Percentiles rank a stretch among this genome's conserved stretches.
Evolutionary conservation across 495 filamentous ascomycete species (phyloP).

Genomic region (Hypoxylon fuscum): DNA sequence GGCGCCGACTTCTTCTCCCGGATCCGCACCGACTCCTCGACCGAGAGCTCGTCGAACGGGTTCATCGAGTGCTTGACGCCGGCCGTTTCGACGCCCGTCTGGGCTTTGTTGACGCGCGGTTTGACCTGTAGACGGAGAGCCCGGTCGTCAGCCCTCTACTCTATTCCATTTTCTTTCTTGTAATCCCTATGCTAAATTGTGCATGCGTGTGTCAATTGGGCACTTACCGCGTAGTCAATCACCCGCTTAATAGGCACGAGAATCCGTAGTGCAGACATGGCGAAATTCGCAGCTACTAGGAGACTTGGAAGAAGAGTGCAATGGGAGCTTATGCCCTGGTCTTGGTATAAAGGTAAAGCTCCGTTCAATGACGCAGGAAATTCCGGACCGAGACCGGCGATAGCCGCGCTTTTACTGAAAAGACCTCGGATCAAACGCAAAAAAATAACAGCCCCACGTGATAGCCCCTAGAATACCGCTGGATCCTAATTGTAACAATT

Average conservation of each 20-base stretch:
- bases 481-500: too few species aligned
- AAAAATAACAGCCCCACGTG: constrained; percentile 32
- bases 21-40: constrained; percentile 94
- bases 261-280: constrained; percentile 88
- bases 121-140: constrained; percentile 73
- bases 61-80: constrained; percentile 98
- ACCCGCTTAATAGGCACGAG: constrained; percentile 97
- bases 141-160: constrained; percentile 21
- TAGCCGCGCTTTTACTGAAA: constrained; percentile 36
- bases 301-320: constrained; percentile 3
- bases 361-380: constrained; percentile 43
- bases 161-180: too few species aligned
- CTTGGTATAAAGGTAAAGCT: constrained; percentile 11
- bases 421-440: constrained; percentile 34
- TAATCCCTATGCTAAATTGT: background rate
- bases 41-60: constrained; percentile 97
- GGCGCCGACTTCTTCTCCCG: constrained; percentile 77
- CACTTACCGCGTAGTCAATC: constrained; percentile 95
- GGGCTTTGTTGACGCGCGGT: constrained; percentile 95
- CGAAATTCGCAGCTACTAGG: constrained; percentile 27
- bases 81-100: constrained; percentile 89
- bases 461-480: too few species aligned
- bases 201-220: constrained; percentile 7
- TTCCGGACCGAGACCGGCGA: constrained; percentile 42
- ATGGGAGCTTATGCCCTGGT: constrained; percentile 23